Percentiles rank a stretch among this genome's conserved stretches.
These are phyloP conservation scores for Aspergillus coremiiformis DNA, from an alignment of 495 filamentous ascomycete species.

Conservation along the genomic window DNA sequence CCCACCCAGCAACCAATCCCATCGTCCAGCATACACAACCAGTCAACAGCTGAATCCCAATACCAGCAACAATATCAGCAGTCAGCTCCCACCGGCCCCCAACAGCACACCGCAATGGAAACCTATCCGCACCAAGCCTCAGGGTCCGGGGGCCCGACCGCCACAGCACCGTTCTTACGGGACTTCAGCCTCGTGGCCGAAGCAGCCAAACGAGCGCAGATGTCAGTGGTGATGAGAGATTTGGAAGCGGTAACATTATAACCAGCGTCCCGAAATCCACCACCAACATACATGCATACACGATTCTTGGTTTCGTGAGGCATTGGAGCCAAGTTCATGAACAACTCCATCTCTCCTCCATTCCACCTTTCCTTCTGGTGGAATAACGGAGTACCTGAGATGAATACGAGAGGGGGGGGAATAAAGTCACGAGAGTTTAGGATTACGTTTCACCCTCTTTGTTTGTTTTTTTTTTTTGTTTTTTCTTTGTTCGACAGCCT, in stretches of 20 bases:
- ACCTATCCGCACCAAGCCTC: constrained; percentile 26
- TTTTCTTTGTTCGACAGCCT: no score
- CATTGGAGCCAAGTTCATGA: no score
- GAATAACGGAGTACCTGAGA: no score
- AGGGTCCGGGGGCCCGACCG: constrained; percentile 40
- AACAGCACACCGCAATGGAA: constrained; percentile 15
- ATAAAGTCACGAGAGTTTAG: no score
- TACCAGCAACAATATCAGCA: neutral
- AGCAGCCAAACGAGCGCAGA: constrained; percentile 86
- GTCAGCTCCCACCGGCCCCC: neutral
- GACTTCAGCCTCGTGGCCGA: constrained; percentile 89
- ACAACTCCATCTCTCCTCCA: no score
- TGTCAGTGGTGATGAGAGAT: constrained; percentile 79
- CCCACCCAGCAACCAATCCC: neutral
- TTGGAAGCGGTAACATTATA: constrained; percentile 49
- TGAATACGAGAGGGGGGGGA: no score
- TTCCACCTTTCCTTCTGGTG: no score
- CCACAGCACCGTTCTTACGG: constrained; percentile 56
- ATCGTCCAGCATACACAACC: neutral
- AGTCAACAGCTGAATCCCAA: neutral
- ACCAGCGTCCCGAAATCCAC: no score
- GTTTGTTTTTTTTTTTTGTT: no score
- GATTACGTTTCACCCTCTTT: no score
- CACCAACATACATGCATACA: no score
- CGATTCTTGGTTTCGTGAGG: no score